Conservation (phyloP, 768 basidiomycete genomes). For the Lentinus tigrinus region DNA sequence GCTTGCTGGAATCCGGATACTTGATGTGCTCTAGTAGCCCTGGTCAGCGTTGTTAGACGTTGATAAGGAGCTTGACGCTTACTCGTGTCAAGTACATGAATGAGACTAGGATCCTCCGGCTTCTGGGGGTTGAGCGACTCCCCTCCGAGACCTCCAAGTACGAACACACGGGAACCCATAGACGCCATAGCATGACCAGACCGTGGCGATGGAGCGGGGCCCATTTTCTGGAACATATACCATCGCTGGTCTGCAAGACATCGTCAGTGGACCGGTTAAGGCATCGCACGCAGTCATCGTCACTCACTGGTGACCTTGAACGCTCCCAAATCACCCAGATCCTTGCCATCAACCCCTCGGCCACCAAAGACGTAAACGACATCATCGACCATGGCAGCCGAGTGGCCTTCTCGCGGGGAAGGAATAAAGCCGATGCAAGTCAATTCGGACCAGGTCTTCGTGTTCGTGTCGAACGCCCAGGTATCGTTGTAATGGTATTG, state of each 20-base stretch:
- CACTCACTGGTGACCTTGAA: slow-evolving; percentile 95
- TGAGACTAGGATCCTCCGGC: slow-evolving; percentile 73
- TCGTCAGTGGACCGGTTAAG: background rate
- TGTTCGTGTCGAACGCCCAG: slow-evolving; percentile 87
- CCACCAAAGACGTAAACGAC: slow-evolving; percentile 98
- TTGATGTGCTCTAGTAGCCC: slow-evolving; percentile 76
- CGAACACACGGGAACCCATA: slow-evolving; percentile 83
- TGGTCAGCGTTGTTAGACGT: background rate
- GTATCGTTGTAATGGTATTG: slow-evolving; percentile 99
- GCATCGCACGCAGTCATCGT: background rate
- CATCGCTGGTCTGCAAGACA: slow-evolving; percentile 81
- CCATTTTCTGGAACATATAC: slow-evolving; percentile 99
- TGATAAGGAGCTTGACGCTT: slow-evolving; percentile 31
- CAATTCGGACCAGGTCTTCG: slow-evolving; percentile 85
- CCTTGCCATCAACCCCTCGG: slow-evolving; percentile 94
- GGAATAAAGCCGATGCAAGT: slow-evolving; percentile 97
- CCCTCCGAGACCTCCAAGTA: slow-evolving; percentile 94
- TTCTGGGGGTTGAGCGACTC: slow-evolving; percentile 78
- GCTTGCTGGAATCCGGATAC: slow-evolving; percentile 70
- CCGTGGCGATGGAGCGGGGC: slow-evolving; percentile 86
- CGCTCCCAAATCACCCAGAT: slow-evolving; percentile 89
- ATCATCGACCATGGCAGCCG: slow-evolving; percentile 94
- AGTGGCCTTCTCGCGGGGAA: slow-evolving; percentile 92
- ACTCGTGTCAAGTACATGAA: slow-evolving; percentile 97
- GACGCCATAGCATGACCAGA: slow-evolving; percentile 99